These are phyloP conservation scores for Metschnikowia reukaufii DNA, from an alignment of 805 yeast species.

Conservation along the genomic window DNA sequence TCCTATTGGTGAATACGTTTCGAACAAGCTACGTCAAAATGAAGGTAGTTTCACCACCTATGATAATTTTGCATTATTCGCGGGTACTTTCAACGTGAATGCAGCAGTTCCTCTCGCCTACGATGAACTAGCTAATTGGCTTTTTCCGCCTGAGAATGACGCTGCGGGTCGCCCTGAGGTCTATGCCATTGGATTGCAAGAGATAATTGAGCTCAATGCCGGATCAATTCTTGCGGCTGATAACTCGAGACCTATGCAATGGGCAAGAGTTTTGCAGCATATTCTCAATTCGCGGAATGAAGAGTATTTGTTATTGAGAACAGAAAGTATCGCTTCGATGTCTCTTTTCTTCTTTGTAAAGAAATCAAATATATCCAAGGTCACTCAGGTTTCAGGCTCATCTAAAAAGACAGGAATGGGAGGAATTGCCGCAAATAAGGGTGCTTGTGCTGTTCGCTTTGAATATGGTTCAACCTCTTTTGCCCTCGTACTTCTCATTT, in stretches of 20 bases:
- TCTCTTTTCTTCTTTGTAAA: conserved; percentile 64
- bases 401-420: conserved; percentile 93
- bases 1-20: conserved; percentile 85
- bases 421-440: conserved; percentile 96
- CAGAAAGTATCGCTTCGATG: conserved; percentile 74
- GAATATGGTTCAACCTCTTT: conserved; percentile 72
- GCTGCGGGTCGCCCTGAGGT: conserved; percentile 61
- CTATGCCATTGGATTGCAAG: conserved; percentile 90
- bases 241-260: conserved; percentile 67
- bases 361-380: conserved; percentile 35
- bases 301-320: conserved; percentile 62
- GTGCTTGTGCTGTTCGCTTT: conserved; percentile 91
- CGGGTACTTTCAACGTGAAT: conserved; percentile 86
- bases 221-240: conserved; percentile 88
- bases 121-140: conserved; percentile 71
- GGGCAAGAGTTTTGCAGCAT: conserved; percentile 69
- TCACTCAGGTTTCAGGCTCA: conserved; percentile 91
- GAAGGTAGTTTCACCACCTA: conserved; percentile 58
- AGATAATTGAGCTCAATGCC: conserved; percentile 88
- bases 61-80: conserved; percentile 61
- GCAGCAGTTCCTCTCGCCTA: conserved; percentile 54
- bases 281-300: conserved; percentile 54
- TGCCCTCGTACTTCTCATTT: conserved; percentile 89
- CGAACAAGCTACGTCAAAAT: conserved; percentile 52
- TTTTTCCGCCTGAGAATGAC: conserved; percentile 65